Percentiles rank a stretch among this genome's conserved stretches.
Evolutionary conservation across 2,329 filamentous ascomycete genomes (phyloP).

Genomic region (Bertia moriformis): DNA sequence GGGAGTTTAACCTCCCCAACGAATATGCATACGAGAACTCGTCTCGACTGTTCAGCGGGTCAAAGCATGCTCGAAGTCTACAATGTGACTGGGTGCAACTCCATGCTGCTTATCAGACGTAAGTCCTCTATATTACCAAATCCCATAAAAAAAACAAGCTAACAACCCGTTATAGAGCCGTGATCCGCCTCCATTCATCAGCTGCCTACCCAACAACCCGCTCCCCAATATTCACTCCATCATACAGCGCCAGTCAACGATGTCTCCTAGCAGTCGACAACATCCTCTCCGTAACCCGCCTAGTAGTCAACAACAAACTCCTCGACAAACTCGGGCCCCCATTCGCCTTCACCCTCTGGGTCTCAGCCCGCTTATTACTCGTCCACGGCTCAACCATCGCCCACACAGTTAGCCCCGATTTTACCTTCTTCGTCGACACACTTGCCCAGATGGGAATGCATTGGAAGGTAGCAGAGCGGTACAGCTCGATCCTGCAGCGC

Average conservation of each 20-base stretch:
- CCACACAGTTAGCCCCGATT: constrained; percentile 17
- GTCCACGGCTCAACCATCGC: constrained; percentile 24
- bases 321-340: constrained; percentile 25
- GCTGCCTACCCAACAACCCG: constrained; percentile 24
- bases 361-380: constrained; percentile 22
- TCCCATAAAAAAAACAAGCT: not conserved
- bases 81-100: constrained; percentile 1
- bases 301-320: constrained; percentile 25
- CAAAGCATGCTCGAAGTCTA: not conserved
- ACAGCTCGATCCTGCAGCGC: constrained; percentile 22
- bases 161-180: constrained; percentile 8
- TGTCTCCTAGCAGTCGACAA: constrained; percentile 27
- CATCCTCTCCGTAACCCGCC: constrained; percentile 23
- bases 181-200: constrained; percentile 26
- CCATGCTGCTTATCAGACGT: not conserved
- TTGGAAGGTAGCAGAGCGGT: constrained; percentile 26
- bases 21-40: constrained; percentile 15
- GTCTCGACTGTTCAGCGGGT: not conserved
- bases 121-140: not conserved
- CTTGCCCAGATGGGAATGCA: constrained; percentile 23
- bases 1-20: constrained; percentile 25
- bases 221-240: constrained; percentile 25
- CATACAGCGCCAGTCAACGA: constrained; percentile 27
- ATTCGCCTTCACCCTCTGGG: constrained; percentile 28
- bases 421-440: constrained; percentile 27